These are phyloP conservation scores for Afroboletus lepidellus DNA, from an alignment of 1,284 basidiomycete species.

Conservation along the genomic window DNA sequence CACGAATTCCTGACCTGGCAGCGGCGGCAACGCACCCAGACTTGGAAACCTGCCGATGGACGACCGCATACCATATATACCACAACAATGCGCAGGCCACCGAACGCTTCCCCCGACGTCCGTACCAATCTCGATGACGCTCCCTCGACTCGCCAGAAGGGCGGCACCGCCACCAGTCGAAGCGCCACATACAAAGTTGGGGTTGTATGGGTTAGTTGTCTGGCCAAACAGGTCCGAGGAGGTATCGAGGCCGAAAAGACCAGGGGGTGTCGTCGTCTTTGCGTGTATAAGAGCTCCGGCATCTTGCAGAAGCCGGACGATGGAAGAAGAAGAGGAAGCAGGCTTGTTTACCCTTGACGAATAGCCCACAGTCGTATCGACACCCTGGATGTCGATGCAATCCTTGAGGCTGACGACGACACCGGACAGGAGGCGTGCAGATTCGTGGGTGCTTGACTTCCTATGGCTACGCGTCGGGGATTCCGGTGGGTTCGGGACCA, in stretches of 20 bases:
- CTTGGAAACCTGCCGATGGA: slow-evolving; percentile 38
- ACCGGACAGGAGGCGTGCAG: slow-evolving; percentile 25
- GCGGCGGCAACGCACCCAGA: slow-evolving; percentile 22
- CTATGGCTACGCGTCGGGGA: slow-evolving; percentile 1
- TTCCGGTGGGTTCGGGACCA: background rate
- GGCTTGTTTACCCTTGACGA: slow-evolving; percentile 42
- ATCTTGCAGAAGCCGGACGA: slow-evolving; percentile 44
- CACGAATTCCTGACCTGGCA: slow-evolving; percentile 44
- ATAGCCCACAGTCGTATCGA: slow-evolving; percentile 52
- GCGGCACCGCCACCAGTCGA: slow-evolving; percentile 50
- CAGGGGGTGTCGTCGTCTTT: slow-evolving; percentile 52
- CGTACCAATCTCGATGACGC: slow-evolving; percentile 48
- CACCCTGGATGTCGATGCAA: slow-evolving; percentile 40
- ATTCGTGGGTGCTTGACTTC: background rate
- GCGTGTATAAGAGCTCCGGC: slow-evolving; percentile 52
- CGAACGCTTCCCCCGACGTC: slow-evolving; percentile 51
- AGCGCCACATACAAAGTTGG: slow-evolving; percentile 43
- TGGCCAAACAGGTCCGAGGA: slow-evolving; percentile 52
- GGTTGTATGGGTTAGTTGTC: slow-evolving; percentile 46
- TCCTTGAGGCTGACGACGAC: slow-evolving; percentile 36
- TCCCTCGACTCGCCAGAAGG: slow-evolving; percentile 43
- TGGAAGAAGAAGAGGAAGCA: slow-evolving; percentile 34
- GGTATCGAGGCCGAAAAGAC: slow-evolving; percentile 55
- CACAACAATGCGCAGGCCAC: slow-evolving; percentile 54
- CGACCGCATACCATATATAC: slow-evolving; percentile 54